Evolutionary conservation across 345 rosid genomes (phyloP).

Genomic region (Camelina hispida): DNA sequence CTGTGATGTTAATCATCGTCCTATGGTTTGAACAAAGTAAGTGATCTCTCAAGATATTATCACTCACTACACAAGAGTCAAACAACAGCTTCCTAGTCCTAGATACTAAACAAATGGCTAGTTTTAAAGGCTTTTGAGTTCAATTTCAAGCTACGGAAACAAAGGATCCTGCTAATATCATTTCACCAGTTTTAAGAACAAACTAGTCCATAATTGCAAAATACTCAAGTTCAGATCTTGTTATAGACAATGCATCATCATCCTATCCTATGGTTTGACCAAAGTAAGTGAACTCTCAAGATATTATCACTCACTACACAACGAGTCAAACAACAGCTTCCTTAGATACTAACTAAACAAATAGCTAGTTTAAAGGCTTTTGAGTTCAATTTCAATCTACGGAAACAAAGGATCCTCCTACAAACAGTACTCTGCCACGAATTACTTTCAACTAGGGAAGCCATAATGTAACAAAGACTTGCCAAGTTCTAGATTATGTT

Average conservation of each 20-base stretch:
- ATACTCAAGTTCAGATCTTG: not conserved
- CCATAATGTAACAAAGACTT: not conserved
- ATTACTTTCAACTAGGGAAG: too few species aligned
- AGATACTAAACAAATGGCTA: too few species aligned
- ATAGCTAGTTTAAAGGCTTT: not conserved
- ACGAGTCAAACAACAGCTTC: not conserved
- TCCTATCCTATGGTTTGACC: not conserved
- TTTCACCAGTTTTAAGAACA: not conserved
- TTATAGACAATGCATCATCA: not conserved
- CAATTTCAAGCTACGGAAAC: not conserved
- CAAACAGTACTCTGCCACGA: too few species aligned
- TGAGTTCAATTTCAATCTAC: not conserved
- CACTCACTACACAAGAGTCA: too few species aligned
- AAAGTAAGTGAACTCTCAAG: not conserved
- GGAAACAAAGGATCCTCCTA: not conserved
- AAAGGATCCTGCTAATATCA: conserved; percentile 50
- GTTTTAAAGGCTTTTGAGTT: too few species aligned
- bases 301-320: not conserved
- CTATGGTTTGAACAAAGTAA: not conserved
- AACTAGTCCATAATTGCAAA: not conserved
- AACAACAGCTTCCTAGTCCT: too few species aligned
- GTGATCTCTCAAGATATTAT: too few species aligned
- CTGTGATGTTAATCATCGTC: conserved; percentile 55
- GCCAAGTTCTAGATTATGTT: not conserved
- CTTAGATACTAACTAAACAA: not conserved